Conservation (phyloP, 768 basidiomycete species). For the Udeniomyces megalosporus region DNA sequence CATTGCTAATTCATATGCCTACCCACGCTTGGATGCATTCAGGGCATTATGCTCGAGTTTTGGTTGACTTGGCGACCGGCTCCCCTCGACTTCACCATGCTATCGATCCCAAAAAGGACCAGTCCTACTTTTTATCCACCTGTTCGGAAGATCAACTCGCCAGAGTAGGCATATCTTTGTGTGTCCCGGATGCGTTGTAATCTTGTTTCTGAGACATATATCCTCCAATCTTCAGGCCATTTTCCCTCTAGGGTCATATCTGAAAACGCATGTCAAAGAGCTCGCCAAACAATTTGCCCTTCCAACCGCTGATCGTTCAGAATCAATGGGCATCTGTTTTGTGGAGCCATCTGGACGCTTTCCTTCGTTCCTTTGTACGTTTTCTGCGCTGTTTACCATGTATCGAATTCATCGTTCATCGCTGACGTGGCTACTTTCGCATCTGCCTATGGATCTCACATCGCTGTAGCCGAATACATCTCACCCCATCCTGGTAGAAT, state of each 20-base stretch:
- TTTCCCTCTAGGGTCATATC: conserved; percentile 56
- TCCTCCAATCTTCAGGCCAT: conserved; percentile 33
- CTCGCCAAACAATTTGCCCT: conserved; percentile 48
- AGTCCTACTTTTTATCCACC: conserved; percentile 77
- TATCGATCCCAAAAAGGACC: conserved; percentile 57
- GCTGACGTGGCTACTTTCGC: too few species aligned
- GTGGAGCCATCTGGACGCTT: conserved; percentile 67
- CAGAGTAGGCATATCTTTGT: conserved; percentile 28
- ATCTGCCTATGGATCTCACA: too few species aligned
- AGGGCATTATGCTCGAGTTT: conserved; percentile 78
- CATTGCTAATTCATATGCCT: too few species aligned
- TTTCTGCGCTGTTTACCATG: too few species aligned
- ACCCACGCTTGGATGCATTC: too few species aligned
- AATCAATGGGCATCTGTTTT: conserved; percentile 92
- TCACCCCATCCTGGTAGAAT: conserved; percentile 41
- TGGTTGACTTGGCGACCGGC: conserved; percentile 32
- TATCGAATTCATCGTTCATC: too few species aligned
- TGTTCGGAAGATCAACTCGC: conserved; percentile 49
- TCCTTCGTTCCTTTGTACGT: conserved; percentile 52
- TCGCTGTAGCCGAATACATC: conserved; percentile 40
- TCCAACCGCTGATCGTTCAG: conserved; percentile 56
- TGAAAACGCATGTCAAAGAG: conserved; percentile 55
- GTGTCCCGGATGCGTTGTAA: neutral
- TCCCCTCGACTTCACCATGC: conserved; percentile 34
- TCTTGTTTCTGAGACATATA: neutral